Percentiles rank a stretch among this genome's conserved stretches.
These are phyloP conservation scores for Ganoderma meredithae DNA, from an alignment of 1,284 basidiomycete species.

Conservation along the genomic window DNA sequence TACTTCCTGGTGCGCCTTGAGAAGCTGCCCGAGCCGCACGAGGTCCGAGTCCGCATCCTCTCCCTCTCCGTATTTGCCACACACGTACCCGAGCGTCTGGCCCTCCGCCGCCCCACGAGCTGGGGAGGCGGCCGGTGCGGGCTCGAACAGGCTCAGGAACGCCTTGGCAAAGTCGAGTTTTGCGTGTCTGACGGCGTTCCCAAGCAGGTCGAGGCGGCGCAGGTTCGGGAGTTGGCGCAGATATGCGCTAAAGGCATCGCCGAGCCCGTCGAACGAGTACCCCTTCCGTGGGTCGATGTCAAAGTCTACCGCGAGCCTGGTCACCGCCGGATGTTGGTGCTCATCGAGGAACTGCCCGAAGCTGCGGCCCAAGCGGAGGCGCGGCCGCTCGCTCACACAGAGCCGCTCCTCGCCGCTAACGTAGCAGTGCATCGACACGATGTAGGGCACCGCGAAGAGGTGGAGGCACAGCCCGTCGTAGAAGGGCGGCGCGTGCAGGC, in stretches of 20 bases:
- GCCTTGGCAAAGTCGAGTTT: not conserved
- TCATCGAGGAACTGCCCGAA: not conserved
- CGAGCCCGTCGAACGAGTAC: too few relatives aligned
- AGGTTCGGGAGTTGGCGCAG: not conserved
- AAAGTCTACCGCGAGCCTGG: not conserved
- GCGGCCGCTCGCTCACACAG: not conserved
- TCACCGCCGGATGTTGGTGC: not conserved
- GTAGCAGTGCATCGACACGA: not conserved
- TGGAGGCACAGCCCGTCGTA: not conserved
- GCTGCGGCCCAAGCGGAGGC: not conserved
- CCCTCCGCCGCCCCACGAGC: too few relatives aligned
- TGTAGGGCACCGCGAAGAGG: not conserved
- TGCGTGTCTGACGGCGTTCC: not conserved
- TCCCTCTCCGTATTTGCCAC: too few relatives aligned
- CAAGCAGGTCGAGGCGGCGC: not conserved
- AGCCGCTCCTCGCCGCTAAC: not conserved
- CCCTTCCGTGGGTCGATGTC: not conserved
- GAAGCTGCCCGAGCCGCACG: too few relatives aligned
- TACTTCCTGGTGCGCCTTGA: too few relatives aligned
- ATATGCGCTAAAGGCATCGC: not conserved
- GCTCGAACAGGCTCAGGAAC: not conserved
- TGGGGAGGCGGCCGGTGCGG: too few relatives aligned
- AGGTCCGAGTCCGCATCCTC: too few relatives aligned
- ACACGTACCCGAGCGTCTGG: too few relatives aligned
- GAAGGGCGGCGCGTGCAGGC: not conserved